Base-by-base conservation (phyloP, 129 eudicot species). In the Mikania micrantha region DNA sequence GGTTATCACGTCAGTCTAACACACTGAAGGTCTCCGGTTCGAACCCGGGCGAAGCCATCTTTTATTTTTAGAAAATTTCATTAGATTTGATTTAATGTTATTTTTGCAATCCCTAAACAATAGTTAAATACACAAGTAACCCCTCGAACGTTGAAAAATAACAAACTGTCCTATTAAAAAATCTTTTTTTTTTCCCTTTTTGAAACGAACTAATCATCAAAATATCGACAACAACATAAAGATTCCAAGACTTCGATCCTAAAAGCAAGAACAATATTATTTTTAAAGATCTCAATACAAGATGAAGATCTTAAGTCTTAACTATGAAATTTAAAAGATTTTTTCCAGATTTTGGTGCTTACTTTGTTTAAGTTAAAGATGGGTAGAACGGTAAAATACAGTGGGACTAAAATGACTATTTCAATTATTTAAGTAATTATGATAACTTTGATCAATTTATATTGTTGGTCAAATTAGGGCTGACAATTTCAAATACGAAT, bases 1-100 rank as follows among this genome's bases (percentile, higher is more conserved):
- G 89, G 89, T 83, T 80, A 86, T 80, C 86, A 83, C 82, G 86
- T 83, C 84, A 80, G 89, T 83, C 86, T 86, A 86, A 83, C 89
- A 86, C 84, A 78, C 82, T 83, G 84, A 83, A 86, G 84, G 89
- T 86, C 88, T 83, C 86, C 81, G 84, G 89, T 83, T 83, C 41
- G 41, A 64, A 64, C 70, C 70, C 54, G 38, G 38, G 70, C 70
- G 54, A 64, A 64, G 70, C 56, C 54, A 64, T 17, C 0, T 16
- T 0, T 7, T n/a, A 0, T 17, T 32, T 31, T 59, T 59, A 9
- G 8, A 3, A n/a, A n/a, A n/a, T n/a, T n/a, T n/a, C n/a, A n/a
- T n/a, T n/a, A n/a, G n/a, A n/a, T n/a, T n/a, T n/a, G n/a, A n/a
- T n/a, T n/a, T n/a, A n/a, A n/a, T n/a, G n/a, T n/a, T n/a, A n/a